Base-by-base conservation (phyloP, 1,284 basidiomycete species). In the Ganoderma leucocontextum region DNA sequence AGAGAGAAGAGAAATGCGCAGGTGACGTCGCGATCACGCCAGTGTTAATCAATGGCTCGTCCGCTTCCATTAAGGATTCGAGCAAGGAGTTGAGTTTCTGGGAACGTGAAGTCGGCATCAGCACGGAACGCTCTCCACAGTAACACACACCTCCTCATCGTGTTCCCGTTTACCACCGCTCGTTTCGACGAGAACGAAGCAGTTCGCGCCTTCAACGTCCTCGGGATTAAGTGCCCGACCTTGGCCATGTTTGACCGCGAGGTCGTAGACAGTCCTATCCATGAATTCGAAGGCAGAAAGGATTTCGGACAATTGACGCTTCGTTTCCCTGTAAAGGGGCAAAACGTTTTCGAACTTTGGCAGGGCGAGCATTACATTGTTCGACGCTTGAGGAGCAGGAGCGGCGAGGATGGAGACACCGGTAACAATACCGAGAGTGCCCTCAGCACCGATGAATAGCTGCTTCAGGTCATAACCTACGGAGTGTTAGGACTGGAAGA, bases 381-480 rank as follows among this genome's bases (percentile, higher is more conserved):
- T 93, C n/a, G 91, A 88, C 5, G 92, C 91, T 67, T 89, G 89
- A 10, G 97, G 96, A 59, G 95, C 89, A 19, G 95, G 91, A 0
- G 97, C 95, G n/a, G 97, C 96, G 67, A 98, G 86, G 74, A 99
- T 97, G 9, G 96, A 97, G 33, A 99, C 94, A 52, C 90, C 98
- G 5, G 98, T 99, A 70, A 99, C 92, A 69, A 99, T 86, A 60
- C 98, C 97, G 39, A 99, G 90, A 0, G 96, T 97, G 64, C 98
- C 98, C 80, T 99, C 98, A 12, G 95, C 93, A 25, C 98, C 98
- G 75, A 99, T 98, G 81, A 99, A 99, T 8, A 99, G 88, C 79
- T 99, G 98, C 81, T 99, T 99, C 62, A 99, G 85, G 80, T 99
- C 98, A 78, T 98, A 97, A n/a, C 97, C 96, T 96, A 73, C 35